Evolutionary conservation across 1,139 yeast genomes (phyloP).

Genomic region (Suhomyces wounanorum): DNA sequence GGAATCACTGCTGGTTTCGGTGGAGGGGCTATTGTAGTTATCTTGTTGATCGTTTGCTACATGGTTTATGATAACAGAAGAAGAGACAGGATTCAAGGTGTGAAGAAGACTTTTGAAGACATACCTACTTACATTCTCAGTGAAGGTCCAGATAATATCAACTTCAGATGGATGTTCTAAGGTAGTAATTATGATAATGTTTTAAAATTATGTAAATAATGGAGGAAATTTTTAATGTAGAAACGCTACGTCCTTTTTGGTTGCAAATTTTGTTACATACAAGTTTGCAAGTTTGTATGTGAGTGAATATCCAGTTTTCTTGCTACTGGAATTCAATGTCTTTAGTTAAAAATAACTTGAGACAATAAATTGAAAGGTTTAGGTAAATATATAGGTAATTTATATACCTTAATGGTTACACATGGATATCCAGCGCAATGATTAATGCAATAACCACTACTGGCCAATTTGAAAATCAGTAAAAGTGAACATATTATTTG

Average conservation of each 20-base stretch:
- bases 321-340: background rate
- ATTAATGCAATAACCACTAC: conserved; percentile 8
- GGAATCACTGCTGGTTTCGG: conserved; percentile 40
- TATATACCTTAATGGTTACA: conserved; percentile 3
- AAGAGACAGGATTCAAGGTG: conserved; percentile 45
- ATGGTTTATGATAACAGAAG: conserved; percentile 44
- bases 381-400: background rate
- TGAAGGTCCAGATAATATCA: conserved; percentile 50
- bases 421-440: background rate
- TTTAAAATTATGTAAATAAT: background rate
- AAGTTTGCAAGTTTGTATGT: too few species aligned
- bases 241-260: background rate
- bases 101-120: conserved; percentile 40
- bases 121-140: conserved; percentile 46
- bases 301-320: background rate
- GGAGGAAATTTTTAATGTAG: background rate
- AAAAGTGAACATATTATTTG: background rate
- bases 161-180: conserved; percentile 50
- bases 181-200: background rate
- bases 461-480: conserved; percentile 2
- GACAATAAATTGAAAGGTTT: background rate
- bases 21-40: conserved; percentile 30
- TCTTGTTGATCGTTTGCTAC: conserved; percentile 23
- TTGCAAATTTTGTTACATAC: background rate
- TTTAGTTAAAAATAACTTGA: background rate